Base-by-base conservation (phyloP, 2,329 filamentous ascomycete species). In the Colletotrichum sp. region DNA sequence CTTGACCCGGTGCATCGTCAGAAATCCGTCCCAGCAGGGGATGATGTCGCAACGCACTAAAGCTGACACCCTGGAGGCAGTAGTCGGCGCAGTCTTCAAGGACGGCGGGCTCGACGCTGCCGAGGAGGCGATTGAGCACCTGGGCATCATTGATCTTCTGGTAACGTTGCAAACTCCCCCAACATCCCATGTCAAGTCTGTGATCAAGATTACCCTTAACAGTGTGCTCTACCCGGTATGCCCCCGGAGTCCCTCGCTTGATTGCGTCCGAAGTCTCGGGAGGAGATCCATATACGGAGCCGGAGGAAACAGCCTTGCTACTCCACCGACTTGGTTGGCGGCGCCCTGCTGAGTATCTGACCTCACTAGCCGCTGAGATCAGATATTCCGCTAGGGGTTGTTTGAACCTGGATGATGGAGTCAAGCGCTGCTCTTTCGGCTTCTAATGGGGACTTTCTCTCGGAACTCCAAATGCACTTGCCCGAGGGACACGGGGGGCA, bases 201-300 rank as follows among this genome's bases (percentile, higher is more conserved):
- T 52, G n/a, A 52, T 7, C 43, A 24, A 52, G 43, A 52, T 52
- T 4, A 52, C 43, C n/a, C 43, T 52, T 52, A 0, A 52, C n/a
- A 52, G 43, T n/a, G 39, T 52, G 43, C 43, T 52, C n/a, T 52
- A 21, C 3, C 3, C n/a, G 1, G 43, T 52, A 0, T 13, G 12
- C 43, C 18, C 10, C 43, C 43, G 43, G 10, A 7, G 0, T 52
- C n/a, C 10, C 6, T 52, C n/a, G 43, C 0, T 4, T 52, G 6
- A n/a, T 1, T 52, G 43, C 43, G 0, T 13, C 43, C 6, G 6
- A 52, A 0, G 10, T 7, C 10, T 0, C 3, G 2, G n/a, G 43
- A 7, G n/a, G 6, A 13, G 10, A n/a, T 52, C n/a, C n/a, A 4
- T 2, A 52, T 21, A 7, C 1, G 6, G n/a, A 52, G n/a, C 43